Evolutionary conservation across 306 rosid genomes (phyloP).

Genomic region (Corylus avellana): DNA sequence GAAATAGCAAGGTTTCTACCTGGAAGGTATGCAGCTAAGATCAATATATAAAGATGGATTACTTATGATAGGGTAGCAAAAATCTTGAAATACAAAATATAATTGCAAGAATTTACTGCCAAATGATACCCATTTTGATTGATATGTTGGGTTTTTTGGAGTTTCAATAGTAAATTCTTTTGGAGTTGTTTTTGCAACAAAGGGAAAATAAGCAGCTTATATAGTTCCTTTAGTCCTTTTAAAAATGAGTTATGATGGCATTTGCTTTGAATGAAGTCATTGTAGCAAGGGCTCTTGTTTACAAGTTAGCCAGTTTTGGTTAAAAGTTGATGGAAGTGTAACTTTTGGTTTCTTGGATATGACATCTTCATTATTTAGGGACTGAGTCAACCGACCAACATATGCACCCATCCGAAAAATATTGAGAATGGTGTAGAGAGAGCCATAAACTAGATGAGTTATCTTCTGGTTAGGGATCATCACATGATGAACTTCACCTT

Average conservation of each 20-base stretch:
- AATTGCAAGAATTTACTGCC: not conserved
- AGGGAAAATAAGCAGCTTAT: not conserved
- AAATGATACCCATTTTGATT: not conserved
- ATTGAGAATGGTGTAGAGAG: not conserved
- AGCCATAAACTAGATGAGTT: not conserved
- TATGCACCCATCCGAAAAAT: not conserved
- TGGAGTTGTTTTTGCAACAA: not conserved
- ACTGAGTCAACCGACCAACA: not conserved
- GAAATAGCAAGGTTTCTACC: conserved; percentile 68
- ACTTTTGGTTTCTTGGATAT: not conserved
- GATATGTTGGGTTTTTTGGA: not conserved
- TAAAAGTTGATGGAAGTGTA: not conserved
- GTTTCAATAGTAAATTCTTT: not conserved
- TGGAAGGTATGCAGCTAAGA: conserved; percentile 52
- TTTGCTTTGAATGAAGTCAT: not conserved
- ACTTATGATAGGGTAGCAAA: not conserved
- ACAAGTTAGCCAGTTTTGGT: not conserved
- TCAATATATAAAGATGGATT: not conserved
- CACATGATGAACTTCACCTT: not conserved
- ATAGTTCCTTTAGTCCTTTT: not conserved
- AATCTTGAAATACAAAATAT: not conserved
- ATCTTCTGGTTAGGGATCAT: not conserved
- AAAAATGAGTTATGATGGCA: not conserved
- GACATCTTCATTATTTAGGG: not conserved
- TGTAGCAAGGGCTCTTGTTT: not conserved